Evolutionary conservation across 805 yeast genomes (phyloP), one percentile per base, ranked within the genome.

Genomic region (Ogataea minuta): DNA sequence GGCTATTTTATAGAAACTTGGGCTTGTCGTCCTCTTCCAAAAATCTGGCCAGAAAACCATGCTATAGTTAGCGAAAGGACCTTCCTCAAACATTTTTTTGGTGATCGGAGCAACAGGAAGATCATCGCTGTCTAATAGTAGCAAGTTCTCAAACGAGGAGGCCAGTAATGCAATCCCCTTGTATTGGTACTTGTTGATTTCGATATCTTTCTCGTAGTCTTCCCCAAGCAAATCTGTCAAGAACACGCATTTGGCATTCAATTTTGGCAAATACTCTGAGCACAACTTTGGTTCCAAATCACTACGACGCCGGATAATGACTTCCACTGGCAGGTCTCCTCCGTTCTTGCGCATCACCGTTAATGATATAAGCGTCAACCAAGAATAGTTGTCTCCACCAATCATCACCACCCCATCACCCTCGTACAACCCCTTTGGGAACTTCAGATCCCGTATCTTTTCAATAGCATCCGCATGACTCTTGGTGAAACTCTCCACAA

Each of bases 21-120:
- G 86, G 41, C 72, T 68, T 2, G 85, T 79, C 11, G 83, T 72
- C 55, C 86, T 66, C 14, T 77, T 72, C 84, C 84, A 78, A 24
- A 75, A 76, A 56, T 78, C 84, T 4, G 84, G 84, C 84, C 84
- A 78, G n/a, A 76, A 49, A 11, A 79, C 67, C 57, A 79, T 59
- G 0, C 76, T 73, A n/a, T 60, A 57, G 8, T 65, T 56, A 21
- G 61, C 52, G 59, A 64, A 79, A 10, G 77, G 64, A 4, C 66
- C 57, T 0, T 74, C 66, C 2, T 60, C 59, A 41, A 80, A 74
- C 16, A 81, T 52, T 11, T 61, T 53, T 42, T 76, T 79, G 1
- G 89, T 80, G 9, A 56, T 41, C 4, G 87, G 79, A 2, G 76
- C 57, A 17, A 71, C 62, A 3, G 75, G 69, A 33, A 70, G 55